phyloP scores from a whole-genome alignment of 306 rosid species.

The Quercus berberidifolia region DNA sequence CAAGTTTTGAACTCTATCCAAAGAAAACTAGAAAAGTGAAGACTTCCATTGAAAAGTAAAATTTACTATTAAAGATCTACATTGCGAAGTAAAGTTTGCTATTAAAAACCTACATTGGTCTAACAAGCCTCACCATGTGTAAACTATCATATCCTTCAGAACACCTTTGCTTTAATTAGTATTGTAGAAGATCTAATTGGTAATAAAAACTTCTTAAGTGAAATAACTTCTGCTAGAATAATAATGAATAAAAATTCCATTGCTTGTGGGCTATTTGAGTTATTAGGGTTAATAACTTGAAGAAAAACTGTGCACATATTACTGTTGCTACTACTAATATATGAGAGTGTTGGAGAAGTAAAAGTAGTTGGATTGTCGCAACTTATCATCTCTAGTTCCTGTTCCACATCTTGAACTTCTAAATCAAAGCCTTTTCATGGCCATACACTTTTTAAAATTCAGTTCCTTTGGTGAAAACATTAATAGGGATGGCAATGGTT shows the following conservation, averaged over 20 bases:
- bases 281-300: neutral
- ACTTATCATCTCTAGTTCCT: neutral
- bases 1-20: neutral
- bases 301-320: no score
- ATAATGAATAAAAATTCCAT: neutral
- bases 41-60: no score
- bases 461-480: no score
- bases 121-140: neutral
- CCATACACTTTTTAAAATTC: neutral
- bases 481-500: no score
- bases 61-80: no score
- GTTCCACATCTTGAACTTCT: neutral
- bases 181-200: neutral
- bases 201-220: neutral
- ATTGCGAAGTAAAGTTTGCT: no score
- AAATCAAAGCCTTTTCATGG: neutral
- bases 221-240: neutral
- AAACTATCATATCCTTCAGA: neutral
- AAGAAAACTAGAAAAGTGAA: neutral
- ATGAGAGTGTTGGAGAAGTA: neutral
- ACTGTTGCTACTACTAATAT: no score
- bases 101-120: neutral
- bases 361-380: neutral
- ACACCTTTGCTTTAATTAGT: neutral
- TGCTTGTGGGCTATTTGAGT: neutral